Conservation (phyloP, 371 early-diverging fungal species). For the Mortierella sp. region DNA sequence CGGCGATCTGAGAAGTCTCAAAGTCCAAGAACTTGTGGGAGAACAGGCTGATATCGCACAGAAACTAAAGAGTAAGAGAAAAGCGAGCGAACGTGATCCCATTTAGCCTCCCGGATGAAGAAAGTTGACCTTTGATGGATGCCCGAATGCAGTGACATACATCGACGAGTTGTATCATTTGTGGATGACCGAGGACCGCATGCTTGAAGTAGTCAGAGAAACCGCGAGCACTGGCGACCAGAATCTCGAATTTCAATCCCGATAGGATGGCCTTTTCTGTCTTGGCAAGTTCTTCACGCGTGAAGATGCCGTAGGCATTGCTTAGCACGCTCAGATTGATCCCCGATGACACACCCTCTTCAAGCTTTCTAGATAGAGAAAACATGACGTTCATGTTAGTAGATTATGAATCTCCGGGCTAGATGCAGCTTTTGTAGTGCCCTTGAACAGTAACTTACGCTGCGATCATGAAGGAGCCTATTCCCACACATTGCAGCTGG, state of each 20-base stretch:
- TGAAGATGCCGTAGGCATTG: conserved; percentile 11
- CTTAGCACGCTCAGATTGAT: conserved; percentile 13
- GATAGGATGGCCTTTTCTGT: conserved; percentile 33
- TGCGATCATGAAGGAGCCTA: conserved; percentile 44
- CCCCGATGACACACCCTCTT: conserved; percentile 14
- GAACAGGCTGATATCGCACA: conserved; percentile 40
- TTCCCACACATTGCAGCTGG: conserved; percentile 21
- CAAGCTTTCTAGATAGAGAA: conserved; percentile 25
- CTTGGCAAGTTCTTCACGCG: conserved; percentile 24
- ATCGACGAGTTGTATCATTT: conserved; percentile 16
- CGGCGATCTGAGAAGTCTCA: conserved; percentile 38
- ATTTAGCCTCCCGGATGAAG: too few relatives aligned
- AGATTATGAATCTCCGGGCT: too few relatives aligned
- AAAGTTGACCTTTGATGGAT: too few relatives aligned
- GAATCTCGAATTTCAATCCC: conserved; percentile 37
- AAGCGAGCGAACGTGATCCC: too few relatives aligned
- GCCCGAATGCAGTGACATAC: too few relatives aligned
- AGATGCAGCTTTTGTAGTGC: too few relatives aligned
- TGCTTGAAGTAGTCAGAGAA: conserved; percentile 43
- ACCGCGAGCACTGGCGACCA: conserved; percentile 35
- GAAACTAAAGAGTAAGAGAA: conserved; percentile 13
- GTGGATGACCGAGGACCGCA: conserved; percentile 13
- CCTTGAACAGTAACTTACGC: too few relatives aligned
- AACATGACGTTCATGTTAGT: neutral
- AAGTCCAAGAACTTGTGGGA: conserved; percentile 29